These are phyloP conservation scores for Gentiana dahurica DNA, from an alignment of 257 asterid species.

Conservation along the genomic window DNA sequence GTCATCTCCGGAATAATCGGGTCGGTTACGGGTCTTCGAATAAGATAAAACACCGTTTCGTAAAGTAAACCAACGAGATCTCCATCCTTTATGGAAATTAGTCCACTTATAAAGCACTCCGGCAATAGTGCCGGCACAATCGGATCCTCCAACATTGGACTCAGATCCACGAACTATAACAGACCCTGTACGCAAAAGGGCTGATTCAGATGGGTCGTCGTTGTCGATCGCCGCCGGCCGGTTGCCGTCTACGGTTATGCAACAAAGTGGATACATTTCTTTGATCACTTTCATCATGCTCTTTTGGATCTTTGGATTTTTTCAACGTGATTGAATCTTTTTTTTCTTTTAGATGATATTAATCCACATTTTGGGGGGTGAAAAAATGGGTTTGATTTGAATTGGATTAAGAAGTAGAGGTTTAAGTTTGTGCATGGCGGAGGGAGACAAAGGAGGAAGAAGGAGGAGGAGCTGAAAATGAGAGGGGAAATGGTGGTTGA, in stretches of 20 bases:
- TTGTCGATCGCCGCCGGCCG: slow-evolving; percentile 47
- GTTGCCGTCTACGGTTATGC: slow-evolving; percentile 56
- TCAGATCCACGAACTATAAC: slow-evolving; percentile 70
- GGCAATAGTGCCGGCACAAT: slow-evolving; percentile 42
- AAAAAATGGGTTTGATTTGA: too few relatives aligned
- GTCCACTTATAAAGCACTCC: slow-evolving; percentile 89
- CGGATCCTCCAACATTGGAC: slow-evolving; percentile 50
- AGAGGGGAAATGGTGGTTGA: slow-evolving; percentile 11
- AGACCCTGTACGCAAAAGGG: slow-evolving; percentile 63
- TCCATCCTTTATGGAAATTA: slow-evolving; percentile 90
- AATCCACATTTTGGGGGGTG: too few relatives aligned
- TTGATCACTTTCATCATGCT: slow-evolving; percentile 53
- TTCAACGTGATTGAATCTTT: not conserved
- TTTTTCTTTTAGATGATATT: not conserved
- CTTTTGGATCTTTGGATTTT: not conserved
- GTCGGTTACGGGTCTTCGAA: slow-evolving; percentile 48
- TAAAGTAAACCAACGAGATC: slow-evolving; percentile 87
- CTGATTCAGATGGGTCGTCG: slow-evolving; percentile 47
- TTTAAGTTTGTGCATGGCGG: slow-evolving; percentile 1
- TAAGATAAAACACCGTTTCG: slow-evolving; percentile 69
- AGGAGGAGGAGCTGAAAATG: slow-evolving; percentile 30
- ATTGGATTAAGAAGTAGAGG: not conserved
- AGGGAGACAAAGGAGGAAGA: not conserved
- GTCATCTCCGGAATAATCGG: slow-evolving; percentile 35
- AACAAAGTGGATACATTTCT: slow-evolving; percentile 93